Base-by-base conservation (phyloP, 208 protist species). In the Angomonas desouzai region DNA sequence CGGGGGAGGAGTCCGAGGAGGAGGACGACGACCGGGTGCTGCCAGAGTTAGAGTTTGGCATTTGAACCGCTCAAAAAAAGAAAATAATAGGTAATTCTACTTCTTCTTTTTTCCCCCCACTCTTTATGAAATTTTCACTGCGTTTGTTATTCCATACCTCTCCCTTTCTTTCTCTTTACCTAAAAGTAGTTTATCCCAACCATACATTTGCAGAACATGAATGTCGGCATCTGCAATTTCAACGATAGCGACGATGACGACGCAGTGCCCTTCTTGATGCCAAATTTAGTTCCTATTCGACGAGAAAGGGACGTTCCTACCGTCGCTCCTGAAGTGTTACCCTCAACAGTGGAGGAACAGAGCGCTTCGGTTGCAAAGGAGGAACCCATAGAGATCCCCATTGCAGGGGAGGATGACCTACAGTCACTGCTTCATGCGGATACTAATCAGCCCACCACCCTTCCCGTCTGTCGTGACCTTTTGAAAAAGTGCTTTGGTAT, bases 401-500 rank as follows among this genome's bases (percentile, higher is more conserved):
- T 13, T 40, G 36, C 6, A 40, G 36, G n/a, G n/a, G n/a, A 40
- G 9, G 36, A 40, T 13, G 36, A 40, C 13, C 13, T 40, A 40
- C 36, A 40, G 13, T 40, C 36, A 6, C 36, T 40, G 9, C 13
- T 40, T 13, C 13, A 6, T 40, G 36, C 13, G 36, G 36, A 40
- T 6, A 13, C 6, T 40, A 40, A 6, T 13, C 36, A 6, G 36
- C 4, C 18, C 45, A 9, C 10, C 18, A 51, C 45, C n/a, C 20
- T 13, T 27, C 45, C 45, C 4, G n/a, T 59, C 33, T 64, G 68
- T 9, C 79, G 77, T 29, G 53, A 92, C 4, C 76, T 96, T 25
- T 76, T 72, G 6, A 55, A 65, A 43, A 79, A 91, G 62, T 76
- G 89, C 20, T 51, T 51, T 23, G 64, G 75, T 43, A 72, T 96